These are phyloP conservation scores for Aspergillus ruber DNA, from an alignment of 2,329 filamentous ascomycete species.

Conservation along the genomic window DNA sequence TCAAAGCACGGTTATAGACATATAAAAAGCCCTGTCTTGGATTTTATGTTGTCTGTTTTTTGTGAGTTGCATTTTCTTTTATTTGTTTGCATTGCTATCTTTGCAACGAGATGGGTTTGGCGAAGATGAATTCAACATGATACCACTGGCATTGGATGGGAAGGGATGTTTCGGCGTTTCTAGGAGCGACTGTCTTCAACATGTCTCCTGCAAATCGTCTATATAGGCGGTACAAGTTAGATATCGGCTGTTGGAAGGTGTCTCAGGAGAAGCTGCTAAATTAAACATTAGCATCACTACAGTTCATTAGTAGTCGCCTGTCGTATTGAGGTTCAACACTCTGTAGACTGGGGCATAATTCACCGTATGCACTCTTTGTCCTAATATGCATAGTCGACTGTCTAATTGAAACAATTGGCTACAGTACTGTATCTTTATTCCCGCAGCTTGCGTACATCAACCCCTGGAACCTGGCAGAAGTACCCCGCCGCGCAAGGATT, in stretches of 20 bases:
- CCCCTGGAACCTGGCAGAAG: too few relatives aligned
- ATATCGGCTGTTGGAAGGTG: slow-evolving; percentile 6
- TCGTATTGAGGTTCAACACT: too few relatives aligned
- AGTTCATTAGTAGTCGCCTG: too few relatives aligned
- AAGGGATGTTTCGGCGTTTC: slow-evolving; percentile 38
- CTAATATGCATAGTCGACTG: too few relatives aligned
- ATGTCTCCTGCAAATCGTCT: slow-evolving; percentile 19
- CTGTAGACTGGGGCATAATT: too few relatives aligned
- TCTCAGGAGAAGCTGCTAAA: slow-evolving; percentile 23
- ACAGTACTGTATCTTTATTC: too few relatives aligned
- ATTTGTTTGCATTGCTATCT: slow-evolving; percentile 33
- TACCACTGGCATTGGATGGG: slow-evolving; percentile 41
- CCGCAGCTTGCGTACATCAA: too few relatives aligned
- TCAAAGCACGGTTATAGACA: slow-evolving; percentile 41
- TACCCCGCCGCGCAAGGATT: too few relatives aligned
- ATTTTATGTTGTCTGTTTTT: slow-evolving; percentile 25
- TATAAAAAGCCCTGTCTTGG: slow-evolving; percentile 22
- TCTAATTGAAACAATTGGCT: too few relatives aligned
- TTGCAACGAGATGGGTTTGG: slow-evolving; percentile 28
- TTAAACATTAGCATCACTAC: slow-evolving; percentile 30
- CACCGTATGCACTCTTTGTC: too few relatives aligned
- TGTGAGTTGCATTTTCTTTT: slow-evolving; percentile 23
- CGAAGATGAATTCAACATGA: slow-evolving; percentile 45
- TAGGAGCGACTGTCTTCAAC: slow-evolving; percentile 38
- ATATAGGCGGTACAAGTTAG: slow-evolving; percentile 4